Conservation (phyloP, 1,284 basidiomycete genomes). For the Kwoniella shivajii region DNA sequence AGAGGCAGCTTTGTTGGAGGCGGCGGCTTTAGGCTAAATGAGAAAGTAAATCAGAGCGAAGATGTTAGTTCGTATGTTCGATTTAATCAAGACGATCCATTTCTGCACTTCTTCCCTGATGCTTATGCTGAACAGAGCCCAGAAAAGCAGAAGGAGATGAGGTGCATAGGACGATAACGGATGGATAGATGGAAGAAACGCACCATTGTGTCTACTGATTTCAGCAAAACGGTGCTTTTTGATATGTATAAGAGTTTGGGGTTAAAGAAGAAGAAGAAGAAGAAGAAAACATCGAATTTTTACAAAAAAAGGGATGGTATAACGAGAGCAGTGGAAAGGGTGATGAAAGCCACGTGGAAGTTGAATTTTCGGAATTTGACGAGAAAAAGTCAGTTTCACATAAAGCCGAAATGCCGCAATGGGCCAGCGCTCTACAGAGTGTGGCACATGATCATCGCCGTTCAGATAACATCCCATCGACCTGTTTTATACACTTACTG, state of each 20-base stretch:
- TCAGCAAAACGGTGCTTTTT: slow-evolving; percentile 47
- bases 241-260: slow-evolving; percentile 4
- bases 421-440: no score
- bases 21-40: slow-evolving; percentile 48
- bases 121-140: not conserved
- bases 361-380: no score
- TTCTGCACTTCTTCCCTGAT: not conserved
- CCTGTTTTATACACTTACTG: no score
- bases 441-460: no score
- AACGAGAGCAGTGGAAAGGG: not conserved
- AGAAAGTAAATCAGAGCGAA: not conserved
- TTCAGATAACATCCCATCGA: no score
- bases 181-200: slow-evolving; percentile 13
- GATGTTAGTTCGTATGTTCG: not conserved
- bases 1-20: slow-evolving; percentile 56
- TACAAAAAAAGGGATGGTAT: not conserved
- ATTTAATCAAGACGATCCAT: not conserved
- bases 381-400: no score
- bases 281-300: not conserved
- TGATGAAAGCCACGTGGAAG: no score
- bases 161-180: not conserved
- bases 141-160: not conserved
- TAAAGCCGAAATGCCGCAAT: no score
- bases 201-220: slow-evolving; percentile 47
- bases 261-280: slow-evolving; percentile 11